Evolutionary conservation across 352 stramenopile genomes (phyloP), one percentile per base, ranked within the genome.

Genomic region (Phytopythium helicoides): DNA sequence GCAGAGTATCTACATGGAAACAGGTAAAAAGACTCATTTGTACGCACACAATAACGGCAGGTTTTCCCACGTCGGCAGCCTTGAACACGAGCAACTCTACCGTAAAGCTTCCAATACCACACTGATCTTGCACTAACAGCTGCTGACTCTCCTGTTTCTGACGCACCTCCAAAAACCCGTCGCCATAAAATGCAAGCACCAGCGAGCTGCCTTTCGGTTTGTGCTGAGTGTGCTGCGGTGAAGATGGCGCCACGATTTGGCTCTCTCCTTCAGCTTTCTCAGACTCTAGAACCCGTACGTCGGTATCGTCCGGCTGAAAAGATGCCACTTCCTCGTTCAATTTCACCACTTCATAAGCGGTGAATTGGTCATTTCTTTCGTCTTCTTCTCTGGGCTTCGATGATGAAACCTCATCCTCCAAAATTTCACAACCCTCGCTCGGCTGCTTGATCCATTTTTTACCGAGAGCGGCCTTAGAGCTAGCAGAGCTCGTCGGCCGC

Each of bases 101-200:
- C 0, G 60, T 58, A 50, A 85, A 81, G 0, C 60, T 56, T 1
- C 54, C 53, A 23, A 16, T 31, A 14, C 66, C 59, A 11, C 56
- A 26, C 15, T 39, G 22, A 21, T 56, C 33, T 35, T 25, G 40
- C 14, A 31, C 28, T 16, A 52, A 22, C 3, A 53, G 22, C 34
- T 33, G 33, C 34, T 42, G 31, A 21, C 47, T 36, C 14, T 53
- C 34, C 0, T 33, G 33, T 14, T 42, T 44, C 5, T 44, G 33
- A 11, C 34, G 66, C n/a, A 80, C 58, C 28, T 83, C 70, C 18
- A 84, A 34, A 48, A 81, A 84, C 3, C 73, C 73, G 37, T 84
- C 73, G 1, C 73, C 73, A 28, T 84, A 84, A 6, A 84, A 53
- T 3, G 73, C 71, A 26, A 84, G 65, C 15, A 79, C 40, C 18